Evolutionary conservation across 2,329 filamentous ascomycete species (phyloP), one percentile per base, ranked within the genome.

Genomic region (Xylariaceae sp.): DNA sequence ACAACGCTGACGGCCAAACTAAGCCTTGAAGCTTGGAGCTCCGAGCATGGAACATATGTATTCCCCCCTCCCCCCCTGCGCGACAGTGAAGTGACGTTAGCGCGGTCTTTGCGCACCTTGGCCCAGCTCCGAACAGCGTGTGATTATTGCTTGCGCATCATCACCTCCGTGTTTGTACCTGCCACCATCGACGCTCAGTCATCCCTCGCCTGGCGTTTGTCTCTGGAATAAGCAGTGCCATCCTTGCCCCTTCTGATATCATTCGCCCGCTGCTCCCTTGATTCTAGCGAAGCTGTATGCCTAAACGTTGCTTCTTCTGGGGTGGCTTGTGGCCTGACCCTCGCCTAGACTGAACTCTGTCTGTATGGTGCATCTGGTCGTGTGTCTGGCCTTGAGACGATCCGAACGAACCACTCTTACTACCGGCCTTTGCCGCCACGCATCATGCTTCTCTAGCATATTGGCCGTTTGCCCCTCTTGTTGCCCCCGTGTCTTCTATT

Each of bases 51-150:
- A n/a, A n/a, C 39, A 36, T 15, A 14, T n/a, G n/a, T n/a, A n/a
- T n/a, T n/a, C n/a, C n/a, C n/a, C n/a, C n/a, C 33, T 46, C 41
- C 48, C 52, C 56, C 55, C 52, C 54, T 57, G 56, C 53, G 49
- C 52, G 51, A 56, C 52, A 42, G 56, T 58, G 56, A 55, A 54
- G 22, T 27, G 22, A 27, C 22, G 22, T 27, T 27, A 4, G 22
- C 7, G 22, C 22, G 22, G 22, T 27, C 22, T 27, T 27, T 27
- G 22, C 22, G 22, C 22, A 27, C 22, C 22, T 27, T 7, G 7
- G 22, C 22, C 22, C 22, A 5, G 22, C 22, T n/a, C 22, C 22
- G 22, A 27, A 27, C 22, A 27, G 22, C 22, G 4, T 7, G 22
- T 27, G 22, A 27, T 27, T 27, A 27, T 27, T 27, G 22, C 22